Conservation (phyloP, 108 stramenopile species). For the Cyclotella kingstonii region DNA sequence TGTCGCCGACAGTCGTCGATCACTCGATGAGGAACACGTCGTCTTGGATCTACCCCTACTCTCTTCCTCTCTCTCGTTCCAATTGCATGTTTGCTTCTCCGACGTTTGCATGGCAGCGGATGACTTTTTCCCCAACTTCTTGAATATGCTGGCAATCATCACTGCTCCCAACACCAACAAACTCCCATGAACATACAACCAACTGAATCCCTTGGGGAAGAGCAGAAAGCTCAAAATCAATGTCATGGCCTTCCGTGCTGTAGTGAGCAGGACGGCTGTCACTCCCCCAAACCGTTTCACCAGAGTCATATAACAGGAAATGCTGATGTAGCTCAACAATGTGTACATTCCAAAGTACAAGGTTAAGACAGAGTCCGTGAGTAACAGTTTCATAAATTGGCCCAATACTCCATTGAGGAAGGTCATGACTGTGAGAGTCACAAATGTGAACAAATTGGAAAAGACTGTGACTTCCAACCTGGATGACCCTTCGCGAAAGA, state of each 20-base stretch:
- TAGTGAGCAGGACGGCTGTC: conserved; percentile 61
- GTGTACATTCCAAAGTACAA: conserved; percentile 45
- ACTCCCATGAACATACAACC: conserved; percentile 62
- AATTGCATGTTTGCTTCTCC: no score
- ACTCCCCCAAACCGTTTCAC: conserved; percentile 75
- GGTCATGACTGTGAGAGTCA: conserved; percentile 53
- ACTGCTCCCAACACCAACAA: conserved; percentile 64
- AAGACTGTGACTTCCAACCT: conserved; percentile 69
- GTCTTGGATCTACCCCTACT: no score
- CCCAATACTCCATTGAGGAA: conserved; percentile 45
- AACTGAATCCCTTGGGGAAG: conserved; percentile 72
- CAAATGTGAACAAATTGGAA: conserved; percentile 55
- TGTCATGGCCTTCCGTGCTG: conserved; percentile 70
- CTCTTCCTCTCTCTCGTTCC: no score
- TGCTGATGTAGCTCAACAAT: conserved; percentile 55
- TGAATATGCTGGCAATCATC: conserved; percentile 50
- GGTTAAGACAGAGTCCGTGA: conserved; percentile 19
- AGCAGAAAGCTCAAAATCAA: conserved; percentile 61
- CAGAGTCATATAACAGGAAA: conserved; percentile 67
- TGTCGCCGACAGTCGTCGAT: no score
- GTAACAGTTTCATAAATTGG: conserved; percentile 21
- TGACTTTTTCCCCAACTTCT: conserved; percentile 41
- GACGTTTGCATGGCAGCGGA: no score
- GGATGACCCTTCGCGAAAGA: conserved; percentile 42
- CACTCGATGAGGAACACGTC: no score